A percentile compares a stretch with the other conserved stretches of the same genome.
Conservation (phyloP, 768 basidiomycete species). For the Plicaturopsis crispa region DNA sequence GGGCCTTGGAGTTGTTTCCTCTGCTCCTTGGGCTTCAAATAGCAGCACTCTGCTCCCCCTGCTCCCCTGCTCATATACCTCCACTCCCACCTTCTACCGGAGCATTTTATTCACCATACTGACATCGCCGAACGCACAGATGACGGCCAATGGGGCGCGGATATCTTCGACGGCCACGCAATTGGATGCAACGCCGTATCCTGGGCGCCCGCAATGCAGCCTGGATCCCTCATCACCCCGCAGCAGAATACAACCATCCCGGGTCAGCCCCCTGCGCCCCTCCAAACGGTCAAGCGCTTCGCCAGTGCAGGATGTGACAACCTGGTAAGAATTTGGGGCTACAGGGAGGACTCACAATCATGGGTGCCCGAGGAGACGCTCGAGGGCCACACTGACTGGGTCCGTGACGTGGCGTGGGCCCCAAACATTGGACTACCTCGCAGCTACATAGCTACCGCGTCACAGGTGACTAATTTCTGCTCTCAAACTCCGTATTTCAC, state of each 20-base stretch:
- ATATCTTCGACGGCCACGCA: conserved; percentile 92
- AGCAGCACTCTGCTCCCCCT: no score
- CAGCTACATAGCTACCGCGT: conserved; percentile 93
- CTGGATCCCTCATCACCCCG: conserved; percentile 77
- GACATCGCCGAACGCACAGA: conserved; percentile 42
- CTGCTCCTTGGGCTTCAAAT: background rate
- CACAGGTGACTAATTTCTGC: no score
- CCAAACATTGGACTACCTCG: conserved; percentile 94
- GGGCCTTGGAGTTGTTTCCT: background rate
- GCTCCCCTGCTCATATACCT: no score
- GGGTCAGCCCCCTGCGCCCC: conserved; percentile 29
- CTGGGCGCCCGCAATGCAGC: conserved; percentile 90
- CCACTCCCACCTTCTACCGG: background rate
- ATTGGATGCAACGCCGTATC: conserved; percentile 97
- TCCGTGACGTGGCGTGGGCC: conserved; percentile 98
- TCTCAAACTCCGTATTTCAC: conserved; percentile 7
- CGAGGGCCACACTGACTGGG: conserved; percentile 95
- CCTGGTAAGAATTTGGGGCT: conserved; percentile 90
- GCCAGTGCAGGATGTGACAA: conserved; percentile 96
- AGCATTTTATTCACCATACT: conserved; percentile 1
- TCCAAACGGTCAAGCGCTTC: conserved; percentile 71
- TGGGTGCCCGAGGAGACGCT: conserved; percentile 90
- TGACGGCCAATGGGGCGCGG: conserved; percentile 93
- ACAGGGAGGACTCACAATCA: conserved; percentile 76
- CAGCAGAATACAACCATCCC: conserved; percentile 42